Evolutionary conservation across 2,329 filamentous ascomycete species (phyloP).

Genomic region (Lecanicillium sp.): DNA sequence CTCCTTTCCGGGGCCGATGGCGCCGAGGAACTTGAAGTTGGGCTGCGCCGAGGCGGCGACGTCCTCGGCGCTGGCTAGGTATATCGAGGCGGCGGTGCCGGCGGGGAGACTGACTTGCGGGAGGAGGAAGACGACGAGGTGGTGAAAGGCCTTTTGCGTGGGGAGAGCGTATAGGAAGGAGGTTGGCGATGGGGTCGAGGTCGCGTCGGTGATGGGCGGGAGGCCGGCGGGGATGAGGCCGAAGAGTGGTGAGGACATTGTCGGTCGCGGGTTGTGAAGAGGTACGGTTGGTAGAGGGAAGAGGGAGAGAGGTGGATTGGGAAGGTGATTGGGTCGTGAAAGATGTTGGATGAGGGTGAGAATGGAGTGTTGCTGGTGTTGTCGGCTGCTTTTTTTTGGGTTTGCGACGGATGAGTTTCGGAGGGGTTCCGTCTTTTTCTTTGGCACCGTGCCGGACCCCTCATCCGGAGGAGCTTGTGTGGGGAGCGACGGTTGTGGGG

Average conservation of each 20-base stretch:
- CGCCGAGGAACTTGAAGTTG: conserved; percentile 80
- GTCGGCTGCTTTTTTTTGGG: no score
- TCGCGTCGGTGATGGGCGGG: conserved; percentile 46
- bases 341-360: background rate
- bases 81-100: conserved; percentile 79
- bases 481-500: no score
- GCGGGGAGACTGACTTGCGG: conserved; percentile 68
- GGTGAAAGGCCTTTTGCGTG: conserved; percentile 54
- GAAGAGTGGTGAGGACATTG: conserved; percentile 42
- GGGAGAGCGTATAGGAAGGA: conserved; percentile 50
- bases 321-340: background rate
- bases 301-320: background rate
- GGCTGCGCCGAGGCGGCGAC: conserved; percentile 30
- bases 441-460: no score
- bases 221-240: conserved; percentile 55
- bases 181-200: conserved; percentile 43
- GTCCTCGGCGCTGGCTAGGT: conserved; percentile 54
- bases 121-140: conserved; percentile 83
- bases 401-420: no score
- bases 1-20: conserved; percentile 82
- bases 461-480: no score
- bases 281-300: background rate
- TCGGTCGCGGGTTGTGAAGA: conserved; percentile 4
- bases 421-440: no score
- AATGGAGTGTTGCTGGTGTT: no score